phyloP scores from a whole-genome alignment of 495 filamentous ascomycete species.

The Aspergillus diversus region DNA sequence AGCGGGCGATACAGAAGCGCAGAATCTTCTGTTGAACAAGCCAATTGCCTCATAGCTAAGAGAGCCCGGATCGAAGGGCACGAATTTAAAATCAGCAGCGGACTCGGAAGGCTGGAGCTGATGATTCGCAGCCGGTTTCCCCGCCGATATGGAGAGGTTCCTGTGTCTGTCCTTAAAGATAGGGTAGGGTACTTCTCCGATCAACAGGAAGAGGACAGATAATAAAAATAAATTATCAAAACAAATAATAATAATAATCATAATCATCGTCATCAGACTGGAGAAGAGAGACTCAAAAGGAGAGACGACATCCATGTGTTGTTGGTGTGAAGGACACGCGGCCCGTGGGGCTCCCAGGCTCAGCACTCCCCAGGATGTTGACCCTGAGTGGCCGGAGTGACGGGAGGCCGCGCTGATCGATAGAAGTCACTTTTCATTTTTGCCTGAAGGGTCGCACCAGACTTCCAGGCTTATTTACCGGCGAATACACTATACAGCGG shows the following conservation, averaged over 20 bases:
- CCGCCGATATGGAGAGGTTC: too few species aligned
- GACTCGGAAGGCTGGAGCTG: too few species aligned
- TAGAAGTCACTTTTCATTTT: slow-evolving; percentile 7
- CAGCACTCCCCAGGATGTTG: neutral
- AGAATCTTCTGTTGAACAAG: slow-evolving; percentile 6
- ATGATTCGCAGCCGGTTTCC: too few species aligned
- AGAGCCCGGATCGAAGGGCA: too few species aligned
- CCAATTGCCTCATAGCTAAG: slow-evolving; percentile 7
- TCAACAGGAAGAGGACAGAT: too few species aligned
- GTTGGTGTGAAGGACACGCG: slow-evolving; percentile 27
- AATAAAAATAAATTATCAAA: too few species aligned
- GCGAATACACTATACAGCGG: neutral
- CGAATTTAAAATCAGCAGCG: too few species aligned
- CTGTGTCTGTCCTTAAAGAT: too few species aligned
- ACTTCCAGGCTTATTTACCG: neutral
- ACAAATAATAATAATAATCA: neutral
- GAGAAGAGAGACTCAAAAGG: neutral
- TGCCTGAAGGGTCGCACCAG: slow-evolving; percentile 10
- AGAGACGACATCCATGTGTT: slow-evolving; percentile 17
- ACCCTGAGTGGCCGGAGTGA: slow-evolving; percentile 22
- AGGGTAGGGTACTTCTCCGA: too few species aligned
- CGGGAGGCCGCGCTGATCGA: slow-evolving; percentile 27
- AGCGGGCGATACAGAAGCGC: slow-evolving; percentile 7
- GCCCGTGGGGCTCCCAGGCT: slow-evolving; percentile 28
- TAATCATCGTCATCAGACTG: neutral